Base-by-base conservation (phyloP, 2,329 filamentous ascomycete species). In the Fusarium pseudograminearum region DNA sequence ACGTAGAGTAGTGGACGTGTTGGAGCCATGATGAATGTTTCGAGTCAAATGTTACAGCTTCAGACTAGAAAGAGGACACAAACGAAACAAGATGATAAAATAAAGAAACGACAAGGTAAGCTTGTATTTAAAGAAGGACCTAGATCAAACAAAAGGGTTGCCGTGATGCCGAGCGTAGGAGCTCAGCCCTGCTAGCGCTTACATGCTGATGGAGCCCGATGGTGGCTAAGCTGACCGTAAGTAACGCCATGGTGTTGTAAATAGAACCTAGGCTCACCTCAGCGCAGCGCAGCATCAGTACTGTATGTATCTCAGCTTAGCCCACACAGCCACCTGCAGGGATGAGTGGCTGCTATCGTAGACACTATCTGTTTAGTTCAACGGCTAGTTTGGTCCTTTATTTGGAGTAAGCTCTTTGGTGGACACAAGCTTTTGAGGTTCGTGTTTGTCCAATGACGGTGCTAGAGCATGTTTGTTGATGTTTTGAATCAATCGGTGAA, bases 1-100 rank as follows among this genome's bases (percentile, higher is more conserved):
- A 64, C 34, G 34, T 68, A 73, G n/a, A 76, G 58, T 7, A 61
- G 42, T 7, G 55, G 66, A 18, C 66, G 65, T n/a, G 52, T 24
- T 7, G 45, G 24, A 15, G 16, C 2, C 56, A 61, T 66, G 14
- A 8, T 67, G 47, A 2, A 16, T 44, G 9, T 24, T 9, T 24
- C 9, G 4, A 20, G 11, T 14, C 22, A 26, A 16, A 36, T 36
- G 22, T 36, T 16, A 7, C n/a, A 47, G 16, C 3, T 10, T 24
- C 14, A 34, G 24, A 24, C 30, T 9, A 26, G 24, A n/a, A 33
- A 45, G 14, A 26, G n/a, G 3, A 38, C 18, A 40, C 11, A 20
- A 22, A 40, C 36, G 7, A 15, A 40, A 40, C n/a, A 40, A 12
- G 4, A 40, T 20, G 12, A 22, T 9, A 22, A 18, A 34, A 4